Conservation (phyloP, 306 rosid species). For the Oxytropis ochrocephala region DNA sequence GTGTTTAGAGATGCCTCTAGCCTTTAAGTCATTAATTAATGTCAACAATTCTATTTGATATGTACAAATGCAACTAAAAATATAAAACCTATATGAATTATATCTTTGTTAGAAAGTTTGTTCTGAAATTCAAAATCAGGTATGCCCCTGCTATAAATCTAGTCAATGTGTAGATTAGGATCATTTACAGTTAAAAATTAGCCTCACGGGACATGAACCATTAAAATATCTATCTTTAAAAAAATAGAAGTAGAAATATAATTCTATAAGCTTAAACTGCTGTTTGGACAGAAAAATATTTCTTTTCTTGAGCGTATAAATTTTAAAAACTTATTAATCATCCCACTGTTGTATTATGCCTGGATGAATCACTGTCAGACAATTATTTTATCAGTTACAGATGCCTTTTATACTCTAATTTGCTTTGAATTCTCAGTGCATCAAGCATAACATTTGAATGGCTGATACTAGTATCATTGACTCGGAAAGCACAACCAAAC, state of each 20-base stretch:
- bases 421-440: constrained; percentile 13
- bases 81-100: background rate
- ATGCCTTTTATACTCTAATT: background rate
- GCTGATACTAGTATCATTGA: constrained; percentile 36
- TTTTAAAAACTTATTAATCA: background rate
- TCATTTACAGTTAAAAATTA: background rate
- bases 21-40: background rate
- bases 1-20: background rate
- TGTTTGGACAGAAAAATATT: background rate
- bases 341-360: background rate
- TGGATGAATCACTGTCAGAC: background rate
- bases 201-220: background rate
- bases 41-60: background rate
- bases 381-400: background rate
- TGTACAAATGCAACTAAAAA: background rate
- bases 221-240: background rate
- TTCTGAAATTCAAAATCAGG: background rate
- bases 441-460: constrained; percentile 25
- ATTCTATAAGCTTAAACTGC: background rate
- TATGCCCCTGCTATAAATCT: background rate
- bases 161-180: background rate
- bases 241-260: background rate
- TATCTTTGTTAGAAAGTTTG: background rate
- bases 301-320: background rate
- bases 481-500: constrained; percentile 29